Percentiles rank a stretch among this genome's conserved stretches.
These are phyloP conservation scores for Hypoxylon sp. DNA, from an alignment of 2,329 filamentous ascomycete genomes.

Conservation along the genomic window DNA sequence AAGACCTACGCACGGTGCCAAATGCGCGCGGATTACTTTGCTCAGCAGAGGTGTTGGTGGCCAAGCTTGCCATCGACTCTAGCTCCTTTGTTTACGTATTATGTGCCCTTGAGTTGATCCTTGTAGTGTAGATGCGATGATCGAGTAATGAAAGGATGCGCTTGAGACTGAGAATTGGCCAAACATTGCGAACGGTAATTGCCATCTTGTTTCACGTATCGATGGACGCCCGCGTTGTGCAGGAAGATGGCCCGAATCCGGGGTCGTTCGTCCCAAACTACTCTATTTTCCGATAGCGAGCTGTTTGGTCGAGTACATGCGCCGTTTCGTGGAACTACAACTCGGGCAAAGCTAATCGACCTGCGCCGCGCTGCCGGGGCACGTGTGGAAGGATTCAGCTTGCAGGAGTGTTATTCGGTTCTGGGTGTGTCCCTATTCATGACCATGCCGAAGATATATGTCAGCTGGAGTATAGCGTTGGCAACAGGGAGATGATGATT, in stretches of 20 bases:
- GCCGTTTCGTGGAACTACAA: constrained; percentile 4
- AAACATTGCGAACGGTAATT: background rate
- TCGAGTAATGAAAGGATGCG: background rate
- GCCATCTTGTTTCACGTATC: constrained; percentile 12
- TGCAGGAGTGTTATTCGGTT: constrained; percentile 10
- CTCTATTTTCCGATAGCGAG: constrained; percentile 2
- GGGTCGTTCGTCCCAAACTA: constrained; percentile 1
- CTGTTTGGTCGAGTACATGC: constrained; percentile 1
- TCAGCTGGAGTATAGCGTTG: constrained; percentile 25
- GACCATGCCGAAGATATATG: background rate
- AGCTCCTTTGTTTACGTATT: constrained; percentile 2
- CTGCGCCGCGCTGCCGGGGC: background rate
- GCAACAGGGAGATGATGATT: background rate
- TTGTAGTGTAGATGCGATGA: background rate
- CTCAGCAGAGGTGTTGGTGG: constrained; percentile 23
- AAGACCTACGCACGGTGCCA: constrained; percentile 6
- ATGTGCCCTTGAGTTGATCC: background rate
- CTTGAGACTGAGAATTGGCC: background rate
- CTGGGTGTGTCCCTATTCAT: constrained; percentile 11
- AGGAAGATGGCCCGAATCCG: constrained; percentile 11
- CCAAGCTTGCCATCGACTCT: background rate
- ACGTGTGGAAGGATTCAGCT: constrained; percentile 20
- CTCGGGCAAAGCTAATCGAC: constrained; percentile 8
- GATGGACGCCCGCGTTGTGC: constrained; percentile 2
- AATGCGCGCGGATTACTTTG: constrained; percentile 18